A percentile compares a stretch with the other conserved stretches of the same genome.
These are phyloP conservation scores for Lentinula novae-zelandiae DNA, from an alignment of 1,284 basidiomycete genomes.

Conservation along the genomic window DNA sequence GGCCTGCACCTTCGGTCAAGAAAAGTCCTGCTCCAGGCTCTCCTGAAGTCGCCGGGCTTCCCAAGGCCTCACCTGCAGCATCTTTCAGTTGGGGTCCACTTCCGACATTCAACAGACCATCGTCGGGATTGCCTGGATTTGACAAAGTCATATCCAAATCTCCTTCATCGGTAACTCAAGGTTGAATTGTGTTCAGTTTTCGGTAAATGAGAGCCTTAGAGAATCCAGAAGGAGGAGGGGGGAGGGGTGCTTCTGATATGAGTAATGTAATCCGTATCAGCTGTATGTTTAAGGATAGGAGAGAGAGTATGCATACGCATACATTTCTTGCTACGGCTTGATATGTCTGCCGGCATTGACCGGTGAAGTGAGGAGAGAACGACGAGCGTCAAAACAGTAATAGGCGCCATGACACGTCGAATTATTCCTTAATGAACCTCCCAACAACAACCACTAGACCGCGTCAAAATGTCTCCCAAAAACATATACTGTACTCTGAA, in stretches of 20 bases:
- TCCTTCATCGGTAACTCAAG: neutral
- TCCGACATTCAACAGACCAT: constrained; percentile 37
- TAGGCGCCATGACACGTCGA: neutral
- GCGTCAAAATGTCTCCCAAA: constrained; percentile 44
- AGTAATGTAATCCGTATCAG: too few species aligned
- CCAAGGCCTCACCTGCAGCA: constrained; percentile 24
- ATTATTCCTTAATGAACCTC: constrained; percentile 7
- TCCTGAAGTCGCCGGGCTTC: constrained; percentile 5
- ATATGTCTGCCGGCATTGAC: too few species aligned
- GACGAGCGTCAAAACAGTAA: too few species aligned
- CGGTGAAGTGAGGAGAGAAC: too few species aligned
- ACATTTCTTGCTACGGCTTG: too few species aligned
- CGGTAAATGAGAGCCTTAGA: neutral
- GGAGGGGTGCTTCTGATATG: too few species aligned
- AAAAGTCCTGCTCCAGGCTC: constrained; percentile 26
- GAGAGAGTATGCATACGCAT: too few species aligned
- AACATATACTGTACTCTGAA: constrained; percentile 84
- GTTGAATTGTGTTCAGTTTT: neutral
- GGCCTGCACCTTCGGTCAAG: constrained; percentile 36
- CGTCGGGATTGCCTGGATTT: constrained; percentile 10
- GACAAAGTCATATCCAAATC: neutral
- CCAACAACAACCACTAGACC: constrained; percentile 11
- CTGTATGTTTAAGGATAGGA: too few species aligned
- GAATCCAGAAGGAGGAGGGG: neutral
- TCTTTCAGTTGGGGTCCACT: constrained; percentile 66